Percentiles rank a stretch among this genome's conserved stretches.
Evolutionary conservation across 2,329 filamentous ascomycete genomes (phyloP).

Genomic region (Colletotrichum plurivorum): DNA sequence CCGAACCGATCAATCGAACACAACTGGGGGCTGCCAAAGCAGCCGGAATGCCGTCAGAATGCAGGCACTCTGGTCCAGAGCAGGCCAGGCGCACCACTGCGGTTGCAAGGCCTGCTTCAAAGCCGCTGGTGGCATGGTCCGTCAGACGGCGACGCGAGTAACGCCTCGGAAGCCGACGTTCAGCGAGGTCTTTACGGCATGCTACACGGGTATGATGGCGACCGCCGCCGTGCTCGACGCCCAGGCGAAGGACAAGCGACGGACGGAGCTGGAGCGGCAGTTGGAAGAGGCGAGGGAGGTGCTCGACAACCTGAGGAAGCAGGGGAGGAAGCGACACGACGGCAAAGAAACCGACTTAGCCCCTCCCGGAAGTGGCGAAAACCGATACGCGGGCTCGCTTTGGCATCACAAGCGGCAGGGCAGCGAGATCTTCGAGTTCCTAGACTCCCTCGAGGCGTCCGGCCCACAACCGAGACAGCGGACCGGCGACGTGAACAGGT

Average conservation of each 20-base stretch:
- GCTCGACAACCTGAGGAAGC: constrained; percentile 56
- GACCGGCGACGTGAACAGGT: constrained; percentile 6
- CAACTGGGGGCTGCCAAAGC: constrained; percentile 32
- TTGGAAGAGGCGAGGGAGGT: constrained; percentile 69
- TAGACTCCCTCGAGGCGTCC: constrained; percentile 24
- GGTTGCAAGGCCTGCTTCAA: constrained; percentile 74
- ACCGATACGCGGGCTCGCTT: constrained; percentile 32
- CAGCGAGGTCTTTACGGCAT: constrained; percentile 73
- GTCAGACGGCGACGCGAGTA: constrained; percentile 64
- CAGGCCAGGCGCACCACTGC: constrained; percentile 74
- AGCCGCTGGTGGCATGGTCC: constrained; percentile 61
- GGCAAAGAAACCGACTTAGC: constrained; percentile 40
- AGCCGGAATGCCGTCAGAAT: constrained; percentile 63
- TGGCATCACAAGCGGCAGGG: constrained; percentile 12
- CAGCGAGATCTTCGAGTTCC: constrained; percentile 21
- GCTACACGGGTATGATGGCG: constrained; percentile 77
- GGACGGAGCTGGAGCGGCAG: constrained; percentile 72
- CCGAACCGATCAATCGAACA: constrained; percentile 27
- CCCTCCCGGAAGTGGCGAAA: constrained; percentile 43
- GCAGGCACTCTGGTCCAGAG: constrained; percentile 78
- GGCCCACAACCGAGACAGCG: no score
- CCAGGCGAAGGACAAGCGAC: constrained; percentile 68
- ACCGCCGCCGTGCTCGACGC: constrained; percentile 76
- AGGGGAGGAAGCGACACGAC: constrained; percentile 42
- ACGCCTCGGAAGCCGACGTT: constrained; percentile 64